These are phyloP conservation scores for Phaseolus coccineus DNA, from an alignment of 331 rosid genomes.

Conservation along the genomic window DNA sequence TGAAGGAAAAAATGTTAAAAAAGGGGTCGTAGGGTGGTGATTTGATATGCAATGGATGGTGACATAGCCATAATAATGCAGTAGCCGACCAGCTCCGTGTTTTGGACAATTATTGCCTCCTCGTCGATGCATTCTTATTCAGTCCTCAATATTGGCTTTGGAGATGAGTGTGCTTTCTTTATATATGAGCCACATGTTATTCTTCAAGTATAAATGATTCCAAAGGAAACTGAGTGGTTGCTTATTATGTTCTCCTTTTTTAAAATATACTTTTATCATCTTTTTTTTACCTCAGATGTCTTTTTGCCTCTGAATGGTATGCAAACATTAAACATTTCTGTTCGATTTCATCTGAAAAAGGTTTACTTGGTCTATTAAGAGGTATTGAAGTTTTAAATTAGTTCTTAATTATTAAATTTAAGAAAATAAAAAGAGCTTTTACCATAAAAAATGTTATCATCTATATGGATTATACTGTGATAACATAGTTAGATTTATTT, in stretches of 20 bases:
- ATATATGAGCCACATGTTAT: not conserved
- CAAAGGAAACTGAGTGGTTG: not conserved
- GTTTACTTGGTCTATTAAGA: too few relatives aligned
- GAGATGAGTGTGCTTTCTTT: not conserved
- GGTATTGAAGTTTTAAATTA: too few relatives aligned
- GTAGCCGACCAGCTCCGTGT: conserved; percentile 29
- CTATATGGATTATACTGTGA: too few relatives aligned
- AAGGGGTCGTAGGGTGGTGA: not conserved
- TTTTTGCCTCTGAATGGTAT: not conserved
- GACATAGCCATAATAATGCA: not conserved
- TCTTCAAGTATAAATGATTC: not conserved
- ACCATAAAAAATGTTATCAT: too few relatives aligned
- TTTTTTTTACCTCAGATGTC: not conserved
- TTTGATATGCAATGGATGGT: conserved; percentile 1
- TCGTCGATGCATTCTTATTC: not conserved
- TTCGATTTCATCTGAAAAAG: not conserved
- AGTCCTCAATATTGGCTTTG: not conserved
- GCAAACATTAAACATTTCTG: not conserved
- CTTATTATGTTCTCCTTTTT: not conserved
- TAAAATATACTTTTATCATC: not conserved
- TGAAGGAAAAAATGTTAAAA: not conserved
- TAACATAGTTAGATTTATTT: too few relatives aligned
- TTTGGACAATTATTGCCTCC: conserved; percentile 20
- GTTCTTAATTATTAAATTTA: too few relatives aligned
- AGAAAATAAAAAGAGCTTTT: too few relatives aligned